These are phyloP conservation scores for Microdochium paspali DNA, from an alignment of 2,329 filamentous ascomycete genomes.

Conservation along the genomic window DNA sequence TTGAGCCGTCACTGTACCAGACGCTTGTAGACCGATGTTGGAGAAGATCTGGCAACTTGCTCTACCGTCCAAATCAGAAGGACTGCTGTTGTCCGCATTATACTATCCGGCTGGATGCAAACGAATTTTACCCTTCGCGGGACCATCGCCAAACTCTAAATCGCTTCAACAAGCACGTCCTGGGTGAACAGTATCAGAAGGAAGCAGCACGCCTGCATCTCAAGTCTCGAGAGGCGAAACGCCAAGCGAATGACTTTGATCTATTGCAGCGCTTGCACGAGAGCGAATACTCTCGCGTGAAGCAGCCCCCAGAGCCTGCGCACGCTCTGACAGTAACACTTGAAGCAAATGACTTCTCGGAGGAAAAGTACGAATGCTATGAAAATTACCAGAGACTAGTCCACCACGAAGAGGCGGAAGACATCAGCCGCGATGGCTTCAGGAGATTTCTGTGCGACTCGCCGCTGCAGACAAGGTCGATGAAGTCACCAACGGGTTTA, in stretches of 20 bases:
- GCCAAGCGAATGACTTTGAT: slow-evolving; percentile 58
- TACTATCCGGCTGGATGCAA: slow-evolving; percentile 63
- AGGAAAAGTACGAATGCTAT: slow-evolving; percentile 67
- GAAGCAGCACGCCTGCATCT: slow-evolving; percentile 56
- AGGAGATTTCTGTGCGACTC: slow-evolving; percentile 66
- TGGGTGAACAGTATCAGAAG: slow-evolving; percentile 58
- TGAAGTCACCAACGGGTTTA: slow-evolving; percentile 35
- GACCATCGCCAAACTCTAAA: slow-evolving; percentile 71
- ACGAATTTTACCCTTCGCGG: slow-evolving; percentile 53
- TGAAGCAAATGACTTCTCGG: slow-evolving; percentile 60
- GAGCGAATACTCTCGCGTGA: slow-evolving; percentile 46
- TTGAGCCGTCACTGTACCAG: slow-evolving; percentile 63
- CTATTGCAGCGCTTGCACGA: slow-evolving; percentile 60
- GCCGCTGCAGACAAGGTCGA: slow-evolving; percentile 42
- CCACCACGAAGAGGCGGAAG: slow-evolving; percentile 53
- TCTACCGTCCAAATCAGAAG: slow-evolving; percentile 72
- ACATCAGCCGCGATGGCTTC: slow-evolving; percentile 55
- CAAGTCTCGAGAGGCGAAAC: slow-evolving; percentile 54
- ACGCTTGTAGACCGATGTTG: slow-evolving; percentile 64
- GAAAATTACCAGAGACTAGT: slow-evolving; percentile 67
- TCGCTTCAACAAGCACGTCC: slow-evolving; percentile 62
- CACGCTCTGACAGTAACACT: slow-evolving; percentile 62
- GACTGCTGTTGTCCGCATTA: slow-evolving; percentile 89
- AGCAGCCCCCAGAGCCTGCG: slow-evolving; percentile 51
- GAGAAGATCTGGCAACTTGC: slow-evolving; percentile 61